Base-by-base conservation (phyloP, 2,329 filamentous ascomycete genomes). In the Penicillium psychrosexuale region DNA sequence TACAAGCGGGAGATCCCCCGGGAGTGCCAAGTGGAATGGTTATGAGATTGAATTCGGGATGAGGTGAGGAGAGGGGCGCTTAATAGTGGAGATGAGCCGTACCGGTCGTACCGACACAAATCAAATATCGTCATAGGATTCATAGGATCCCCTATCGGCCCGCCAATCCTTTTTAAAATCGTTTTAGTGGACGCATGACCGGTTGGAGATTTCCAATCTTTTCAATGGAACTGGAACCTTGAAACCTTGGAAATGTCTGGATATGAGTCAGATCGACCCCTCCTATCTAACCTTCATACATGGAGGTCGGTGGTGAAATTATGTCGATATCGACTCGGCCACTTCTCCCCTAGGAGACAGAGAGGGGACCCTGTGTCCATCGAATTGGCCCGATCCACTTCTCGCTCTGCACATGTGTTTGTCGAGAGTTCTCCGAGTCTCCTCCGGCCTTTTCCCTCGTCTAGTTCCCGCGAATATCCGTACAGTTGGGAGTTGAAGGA, bases 351-450 rank as follows among this genome's bases (percentile, higher is more conserved):
- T 60, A 59, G 62, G 22, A 17, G 19, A 19, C 3, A 24, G 19
- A 22, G 2, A 40, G 38, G 27, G 39, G 39, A 42, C 39, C 39
- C 27, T 47, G 45, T 34, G 8, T 15, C 15, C 27, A 36, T 30
- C 13, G 27, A 33, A 33, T 44, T 56, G 46, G 42, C 27, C 27
- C 15, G 53, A 47, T 44, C 46, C 43, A 31, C 43, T 36, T 37
- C 19, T 31, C 15, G 22, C 7, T 28, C 17, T 48, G 39, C 45
- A 51, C 22, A 50, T 40, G 42, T 44, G 40, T 22, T 6, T 27
- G 47, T 59, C 61, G 62, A 65, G 53, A 60, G 58, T 64, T 65
- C 60, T 60, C 62, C 61, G 61, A 65, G 56, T 58, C 53, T 61
- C 47, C 53, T 55, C 62, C 61, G 62, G 56, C 55, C 49, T 54